phyloP scores from a whole-genome alignment of 177 flowering plant species.

The Vitis hybrid region DNA sequence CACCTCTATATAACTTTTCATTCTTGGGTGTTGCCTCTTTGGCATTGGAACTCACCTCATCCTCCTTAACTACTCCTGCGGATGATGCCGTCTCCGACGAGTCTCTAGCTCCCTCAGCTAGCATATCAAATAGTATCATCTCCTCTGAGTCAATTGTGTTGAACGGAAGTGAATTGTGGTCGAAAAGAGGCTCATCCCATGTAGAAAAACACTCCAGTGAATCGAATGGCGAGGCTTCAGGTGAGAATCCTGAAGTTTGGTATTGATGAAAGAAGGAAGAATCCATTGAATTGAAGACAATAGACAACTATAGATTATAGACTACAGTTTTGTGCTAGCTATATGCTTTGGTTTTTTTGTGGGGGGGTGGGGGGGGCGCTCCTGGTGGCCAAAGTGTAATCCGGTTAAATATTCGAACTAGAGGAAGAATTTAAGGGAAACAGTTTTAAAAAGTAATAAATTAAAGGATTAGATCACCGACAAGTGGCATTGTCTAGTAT shows the following conservation, averaged over 20 bases:
- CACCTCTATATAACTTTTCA: conserved; percentile 48
- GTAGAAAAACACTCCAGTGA: conserved; percentile 31
- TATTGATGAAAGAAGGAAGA: conserved; percentile 18
- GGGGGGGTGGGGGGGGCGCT: too few species aligned
- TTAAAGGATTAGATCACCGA: too few species aligned
- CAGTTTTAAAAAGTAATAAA: too few species aligned
- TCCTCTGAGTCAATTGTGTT: conserved; percentile 32
- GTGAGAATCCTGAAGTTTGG: conserved; percentile 27
- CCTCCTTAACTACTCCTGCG: conserved; percentile 19
- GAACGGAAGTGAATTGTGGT: conserved; percentile 29
- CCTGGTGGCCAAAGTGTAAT: too few species aligned
- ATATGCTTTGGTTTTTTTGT: too few species aligned
- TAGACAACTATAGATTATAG: too few species aligned
- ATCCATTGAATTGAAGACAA: conserved; percentile 18
- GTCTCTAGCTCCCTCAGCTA: conserved; percentile 21
- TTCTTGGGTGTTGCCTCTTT: not conserved
- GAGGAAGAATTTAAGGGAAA: too few species aligned
- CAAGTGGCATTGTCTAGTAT: too few species aligned
- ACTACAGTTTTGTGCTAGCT: too few species aligned
- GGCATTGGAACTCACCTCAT: conserved; percentile 19
- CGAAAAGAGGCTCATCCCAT: conserved; percentile 25
- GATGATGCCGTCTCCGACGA: conserved; percentile 1
- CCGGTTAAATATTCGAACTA: too few species aligned
- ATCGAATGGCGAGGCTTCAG: conserved; percentile 34
- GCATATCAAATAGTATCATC: conserved; percentile 28